phyloP scores from a whole-genome alignment of 2,329 filamentous ascomycete genomes.

The Magnaporthiopsis rhizophila region DNA sequence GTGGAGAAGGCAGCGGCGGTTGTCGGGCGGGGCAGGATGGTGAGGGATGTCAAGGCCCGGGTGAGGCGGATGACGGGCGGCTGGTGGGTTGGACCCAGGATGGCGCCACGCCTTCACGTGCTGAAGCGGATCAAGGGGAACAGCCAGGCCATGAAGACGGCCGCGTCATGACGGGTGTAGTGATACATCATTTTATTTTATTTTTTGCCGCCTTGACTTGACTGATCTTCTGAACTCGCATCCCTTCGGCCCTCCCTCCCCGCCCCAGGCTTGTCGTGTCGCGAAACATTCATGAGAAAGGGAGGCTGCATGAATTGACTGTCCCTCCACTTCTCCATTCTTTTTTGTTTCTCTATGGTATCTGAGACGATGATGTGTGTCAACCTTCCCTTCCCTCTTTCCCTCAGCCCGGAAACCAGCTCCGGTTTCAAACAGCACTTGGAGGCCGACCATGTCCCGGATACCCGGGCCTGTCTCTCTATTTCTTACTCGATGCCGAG shows the following conservation, averaged over 20 bases:
- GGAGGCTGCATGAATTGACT: too few relatives aligned
- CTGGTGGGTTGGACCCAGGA: slow-evolving; percentile 57
- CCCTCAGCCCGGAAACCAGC: too few relatives aligned
- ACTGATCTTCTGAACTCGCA: not conserved
- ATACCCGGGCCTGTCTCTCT: too few relatives aligned
- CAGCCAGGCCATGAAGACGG: slow-evolving; percentile 9
- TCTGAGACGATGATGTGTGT: too few relatives aligned
- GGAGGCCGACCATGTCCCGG: too few relatives aligned
- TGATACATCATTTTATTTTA: not conserved
- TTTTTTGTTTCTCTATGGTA: too few relatives aligned
- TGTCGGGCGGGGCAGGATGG: slow-evolving; percentile 36
- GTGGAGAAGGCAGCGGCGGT: slow-evolving; percentile 18
- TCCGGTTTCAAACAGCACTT: too few relatives aligned
- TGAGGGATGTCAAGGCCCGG: slow-evolving; percentile 29
- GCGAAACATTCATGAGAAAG: too few relatives aligned
- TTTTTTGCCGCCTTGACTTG: too few relatives aligned
- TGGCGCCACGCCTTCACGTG: slow-evolving; percentile 47
- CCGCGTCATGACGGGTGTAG: slow-evolving; percentile 9
- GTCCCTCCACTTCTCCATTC: too few relatives aligned
- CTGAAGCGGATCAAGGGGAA: slow-evolving; percentile 27
- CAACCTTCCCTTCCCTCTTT: too few relatives aligned
- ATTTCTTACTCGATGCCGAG: too few relatives aligned
- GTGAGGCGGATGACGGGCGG: slow-evolving; percentile 45
- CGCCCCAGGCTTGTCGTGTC: not conserved
- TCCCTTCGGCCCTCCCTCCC: not conserved